These are phyloP conservation scores for Cyclanthera cordifolia DNA, from an alignment of 306 rosid genomes.

Conservation along the genomic window DNA sequence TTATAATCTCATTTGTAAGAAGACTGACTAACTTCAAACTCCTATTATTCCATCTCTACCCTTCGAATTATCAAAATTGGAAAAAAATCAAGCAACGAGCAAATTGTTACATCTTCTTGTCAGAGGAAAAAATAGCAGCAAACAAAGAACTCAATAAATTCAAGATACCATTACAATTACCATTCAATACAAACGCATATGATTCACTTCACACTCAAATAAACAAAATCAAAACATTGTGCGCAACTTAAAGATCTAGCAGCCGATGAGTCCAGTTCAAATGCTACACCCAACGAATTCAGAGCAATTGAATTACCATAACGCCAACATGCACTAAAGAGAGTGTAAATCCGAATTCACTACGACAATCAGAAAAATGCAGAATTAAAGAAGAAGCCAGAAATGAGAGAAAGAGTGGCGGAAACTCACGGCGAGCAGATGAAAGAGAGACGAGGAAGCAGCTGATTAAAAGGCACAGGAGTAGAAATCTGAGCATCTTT, in stretches of 20 bases:
- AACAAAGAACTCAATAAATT: background rate
- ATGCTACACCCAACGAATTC: background rate
- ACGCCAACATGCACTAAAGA: background rate
- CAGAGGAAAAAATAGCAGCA: background rate
- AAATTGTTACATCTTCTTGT: background rate
- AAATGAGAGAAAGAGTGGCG: background rate
- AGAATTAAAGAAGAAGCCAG: constrained; percentile 1
- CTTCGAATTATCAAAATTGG: background rate
- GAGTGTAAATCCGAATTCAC: background rate
- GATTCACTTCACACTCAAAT: background rate
- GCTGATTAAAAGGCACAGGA: constrained; percentile 37
- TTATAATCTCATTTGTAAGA: background rate
- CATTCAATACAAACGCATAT: background rate
- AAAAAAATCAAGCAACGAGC: background rate
- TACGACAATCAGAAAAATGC: background rate
- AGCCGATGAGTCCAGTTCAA: background rate
- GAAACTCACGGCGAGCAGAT: constrained; percentile 49
- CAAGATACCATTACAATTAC: background rate
- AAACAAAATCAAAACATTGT: background rate
- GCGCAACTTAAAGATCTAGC: background rate
- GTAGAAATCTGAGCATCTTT: constrained; percentile 39
- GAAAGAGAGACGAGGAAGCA: constrained; percentile 19
- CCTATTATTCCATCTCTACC: background rate
- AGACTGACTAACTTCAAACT: background rate
- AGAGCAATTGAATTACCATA: background rate